These are phyloP conservation scores for Phytophthora fragariaefolia DNA, from an alignment of 352 stramenopile genomes.

Conservation along the genomic window DNA sequence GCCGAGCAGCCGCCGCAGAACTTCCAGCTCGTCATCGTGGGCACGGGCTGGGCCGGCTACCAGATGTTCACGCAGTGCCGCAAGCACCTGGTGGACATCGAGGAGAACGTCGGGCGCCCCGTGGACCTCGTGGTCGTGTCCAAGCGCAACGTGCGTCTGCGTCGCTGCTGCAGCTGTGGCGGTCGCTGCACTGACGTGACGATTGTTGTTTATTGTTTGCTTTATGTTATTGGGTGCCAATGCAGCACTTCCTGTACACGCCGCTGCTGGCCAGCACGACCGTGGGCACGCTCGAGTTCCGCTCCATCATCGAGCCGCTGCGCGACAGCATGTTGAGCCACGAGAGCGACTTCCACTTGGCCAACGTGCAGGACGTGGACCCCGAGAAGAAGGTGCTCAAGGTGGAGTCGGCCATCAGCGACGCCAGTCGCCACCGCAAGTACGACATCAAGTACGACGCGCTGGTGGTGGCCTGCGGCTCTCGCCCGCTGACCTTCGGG, in stretches of 20 bases:
- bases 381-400: conserved; percentile 73
- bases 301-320: conserved; percentile 96
- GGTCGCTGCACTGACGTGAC: not conserved
- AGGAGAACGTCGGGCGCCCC: conserved; percentile 51
- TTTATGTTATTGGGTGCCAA: conserved; percentile 3
- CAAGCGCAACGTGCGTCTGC: conserved; percentile 71
- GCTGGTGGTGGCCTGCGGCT: conserved; percentile 93
- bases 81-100: conserved; percentile 79
- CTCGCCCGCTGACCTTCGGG: conserved; percentile 96
- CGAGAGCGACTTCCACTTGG: conserved; percentile 79
- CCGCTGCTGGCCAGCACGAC: conserved; percentile 96
- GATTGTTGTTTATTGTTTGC: not conserved
- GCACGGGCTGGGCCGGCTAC: conserved; percentile 84
- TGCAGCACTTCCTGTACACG: conserved; percentile 98
- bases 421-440: conserved; percentile 31
- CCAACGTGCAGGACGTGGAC: conserved; percentile 79
- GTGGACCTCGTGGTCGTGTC: conserved; percentile 84
- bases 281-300: conserved; percentile 96
- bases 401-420: conserved; percentile 71
- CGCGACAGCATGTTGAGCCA: conserved; percentile 82
- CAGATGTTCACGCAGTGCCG: conserved; percentile 79
- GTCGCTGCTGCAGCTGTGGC: too few relatives aligned
- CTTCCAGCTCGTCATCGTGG: conserved; percentile 75
- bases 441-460: conserved; percentile 94
- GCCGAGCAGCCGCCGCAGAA: conserved; percentile 69